Evolutionary conservation across 306 rosid genomes (phyloP).

Genomic region (Erythrophleum fordii): DNA sequence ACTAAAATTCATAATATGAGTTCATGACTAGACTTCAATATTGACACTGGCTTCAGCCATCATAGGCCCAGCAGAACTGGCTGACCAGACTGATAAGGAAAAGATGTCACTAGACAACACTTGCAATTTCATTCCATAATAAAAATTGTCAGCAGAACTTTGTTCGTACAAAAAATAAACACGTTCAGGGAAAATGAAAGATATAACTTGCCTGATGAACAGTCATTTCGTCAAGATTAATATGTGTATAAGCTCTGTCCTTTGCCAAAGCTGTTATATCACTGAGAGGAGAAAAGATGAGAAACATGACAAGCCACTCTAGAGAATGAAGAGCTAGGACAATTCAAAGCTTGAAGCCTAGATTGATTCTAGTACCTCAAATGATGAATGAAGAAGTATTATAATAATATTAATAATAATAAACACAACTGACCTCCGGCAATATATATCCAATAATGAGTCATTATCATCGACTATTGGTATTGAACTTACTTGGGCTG

Average conservation of each 20-base stretch:
- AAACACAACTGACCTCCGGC: slow-evolving; percentile 83
- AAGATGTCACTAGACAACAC: not conserved
- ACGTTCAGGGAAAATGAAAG: not conserved
- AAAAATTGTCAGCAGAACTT: slow-evolving; percentile 3
- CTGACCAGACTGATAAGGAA: slow-evolving; percentile 8
- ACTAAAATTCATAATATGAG: slow-evolving; percentile 1
- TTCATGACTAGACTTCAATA: not conserved
- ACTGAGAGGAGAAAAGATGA: slow-evolving; percentile 47
- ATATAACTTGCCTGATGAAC: slow-evolving; percentile 72
- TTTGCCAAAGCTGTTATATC: slow-evolving; percentile 98
- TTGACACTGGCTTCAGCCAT: not conserved
- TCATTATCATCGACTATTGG: slow-evolving; percentile 93
- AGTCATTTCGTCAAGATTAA: slow-evolving; percentile 90
- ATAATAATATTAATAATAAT: not conserved
- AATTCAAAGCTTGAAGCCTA: slow-evolving; percentile 30
- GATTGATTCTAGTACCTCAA: slow-evolving; percentile 6
- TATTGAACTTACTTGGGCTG: slow-evolving; percentile 91
- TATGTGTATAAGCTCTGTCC: slow-evolving; percentile 88
- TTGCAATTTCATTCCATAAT: slow-evolving; percentile 12
- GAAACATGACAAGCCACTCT: slow-evolving; percentile 30
- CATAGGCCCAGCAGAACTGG: slow-evolving; percentile 33
- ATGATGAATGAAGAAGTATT: slow-evolving; percentile 19
- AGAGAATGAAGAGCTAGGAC: slow-evolving; percentile 21
- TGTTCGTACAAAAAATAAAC: not conserved
- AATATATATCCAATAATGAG: slow-evolving; percentile 89